Evolutionary conservation across 305 asterid species (phyloP), one percentile per base, ranked within the genome.

Genomic region (Fraxinus sp.): DNA sequence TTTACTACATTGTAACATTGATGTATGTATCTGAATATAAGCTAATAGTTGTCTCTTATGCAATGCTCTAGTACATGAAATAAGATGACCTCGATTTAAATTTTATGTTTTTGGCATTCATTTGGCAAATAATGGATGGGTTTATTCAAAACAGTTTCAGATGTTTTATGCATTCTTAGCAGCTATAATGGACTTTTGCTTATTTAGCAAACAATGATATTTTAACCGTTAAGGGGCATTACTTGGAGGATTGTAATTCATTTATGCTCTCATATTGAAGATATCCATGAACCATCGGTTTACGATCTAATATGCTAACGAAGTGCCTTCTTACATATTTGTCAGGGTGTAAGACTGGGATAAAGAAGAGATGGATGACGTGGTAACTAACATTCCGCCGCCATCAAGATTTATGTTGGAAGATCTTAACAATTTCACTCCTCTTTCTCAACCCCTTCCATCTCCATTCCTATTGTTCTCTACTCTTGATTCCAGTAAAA

Each of bases 371-470:
- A 97, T 97, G 99, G 98, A 93, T 52, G 98, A 97, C 77, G 95
- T 94, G 82, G 90, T 94, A 84, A 97, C 99, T 7, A 98, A 94
- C 68, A 75, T 85, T 79, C 98, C 98, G 7, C 99, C 98, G 2
- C 99, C 99, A 78, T 97, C 98, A 33, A 93, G 99, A 78, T 90
- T 97, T 85, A 84, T 94, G 57, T 81, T 90, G 85, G 99, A 97
- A 89, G 98, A 97, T 85, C 90, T 97, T 64, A 92, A 94, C 93
- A 94, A 92, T 86, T 97, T 97, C 87, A 85, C 98, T 76, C 97
- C 94, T 37, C 93, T 96, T 24, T 90, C 92, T 13, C 93, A 93
- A 77, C 83, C 93, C 81, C 92, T 93, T 39, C 98, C 99, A 8
- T 89, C 91, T 79, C 97, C 98, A 11, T 91, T 94, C 87, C 88